Base-by-base conservation (phyloP, 2,329 filamentous ascomycete species). In the Colletotrichum lentis region DNA sequence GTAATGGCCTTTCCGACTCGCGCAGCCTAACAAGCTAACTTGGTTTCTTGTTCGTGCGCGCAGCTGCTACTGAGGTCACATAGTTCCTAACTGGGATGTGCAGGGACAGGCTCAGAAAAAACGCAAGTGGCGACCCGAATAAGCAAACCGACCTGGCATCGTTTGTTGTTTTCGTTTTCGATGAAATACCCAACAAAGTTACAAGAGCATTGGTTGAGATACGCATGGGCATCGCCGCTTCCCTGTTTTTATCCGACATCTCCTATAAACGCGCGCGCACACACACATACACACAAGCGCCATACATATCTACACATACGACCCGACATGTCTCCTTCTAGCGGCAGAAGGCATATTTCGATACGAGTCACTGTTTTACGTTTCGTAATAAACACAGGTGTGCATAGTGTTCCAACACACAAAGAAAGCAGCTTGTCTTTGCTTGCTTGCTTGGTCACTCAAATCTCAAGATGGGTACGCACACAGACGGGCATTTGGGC, bases 1-100 rank as follows among this genome's bases (percentile, higher is more conserved):
- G 83, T 79, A 80, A 79, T 57, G 78, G 79, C 64, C 73, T 80
- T 64, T 76, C 78, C 58, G 79, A 80, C 65, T 75, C 79, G 75
- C 75, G 79, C 63, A 79, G 78, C 69, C 73, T 80, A 44, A 75
- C 78, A 56, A 76, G 77, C 74, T 80, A 76, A 77, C 67, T 75
- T 74, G 74, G 74, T 66, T 70, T 41, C 70, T 74, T 44, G 72
- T 69, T 69, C 24, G 63, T 67, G 63, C 63, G 62, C 55, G 61
- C 55, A 64, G 61, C 66, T 65, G 50, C 54, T 69, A 60, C 65
- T 71, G 67, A 71, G 69, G 57, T 71, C 69, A 62, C 69, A 71
- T 61, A 70, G 69, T 67, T 70, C 69, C 69, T 71, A 71, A 69
- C 66, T 69, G 66, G 66, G 56, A 69, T 69, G 66, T 65, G 62